Evolutionary conservation across 208 protist species (phyloP).

Genomic region (Tetramitus jugosus): DNA sequence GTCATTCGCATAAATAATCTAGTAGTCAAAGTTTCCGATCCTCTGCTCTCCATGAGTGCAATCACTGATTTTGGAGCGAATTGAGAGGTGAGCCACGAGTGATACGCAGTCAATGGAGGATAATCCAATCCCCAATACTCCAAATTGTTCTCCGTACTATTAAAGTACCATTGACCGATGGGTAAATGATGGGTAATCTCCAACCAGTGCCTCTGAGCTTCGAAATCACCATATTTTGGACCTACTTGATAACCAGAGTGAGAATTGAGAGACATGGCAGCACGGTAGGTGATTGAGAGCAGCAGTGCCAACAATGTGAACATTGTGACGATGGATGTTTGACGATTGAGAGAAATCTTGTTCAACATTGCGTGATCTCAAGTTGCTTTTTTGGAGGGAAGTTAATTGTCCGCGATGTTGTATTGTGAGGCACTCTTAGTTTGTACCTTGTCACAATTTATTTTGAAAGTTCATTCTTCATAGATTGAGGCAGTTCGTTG

Average conservation of each 20-base stretch:
- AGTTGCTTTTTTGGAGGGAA: no score
- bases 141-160: conserved; percentile 57
- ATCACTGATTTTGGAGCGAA: background rate
- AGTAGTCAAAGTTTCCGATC: conserved; percentile 1
- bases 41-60: background rate
- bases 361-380: no score
- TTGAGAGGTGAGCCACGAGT: conserved; percentile 42
- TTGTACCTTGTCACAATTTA: no score
- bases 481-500: no score
- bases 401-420: no score
- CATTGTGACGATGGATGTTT: no score
- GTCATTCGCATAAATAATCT: conserved; percentile 68
- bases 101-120: conserved; percentile 77
- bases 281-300: no score
- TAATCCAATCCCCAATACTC: conserved; percentile 89
- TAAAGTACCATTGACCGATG: conserved; percentile 43
- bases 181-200: conserved; percentile 66
- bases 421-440: no score
- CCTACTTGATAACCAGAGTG: conserved; percentile 46
- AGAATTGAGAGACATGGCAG: background rate
- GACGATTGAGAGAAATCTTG: no score
- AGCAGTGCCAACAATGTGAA: no score
- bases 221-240: conserved; percentile 83
- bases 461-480: no score
- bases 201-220: conserved; percentile 89